Base-by-base conservation (phyloP, 257 asterid genomes). In the Solanum boliviense region DNA sequence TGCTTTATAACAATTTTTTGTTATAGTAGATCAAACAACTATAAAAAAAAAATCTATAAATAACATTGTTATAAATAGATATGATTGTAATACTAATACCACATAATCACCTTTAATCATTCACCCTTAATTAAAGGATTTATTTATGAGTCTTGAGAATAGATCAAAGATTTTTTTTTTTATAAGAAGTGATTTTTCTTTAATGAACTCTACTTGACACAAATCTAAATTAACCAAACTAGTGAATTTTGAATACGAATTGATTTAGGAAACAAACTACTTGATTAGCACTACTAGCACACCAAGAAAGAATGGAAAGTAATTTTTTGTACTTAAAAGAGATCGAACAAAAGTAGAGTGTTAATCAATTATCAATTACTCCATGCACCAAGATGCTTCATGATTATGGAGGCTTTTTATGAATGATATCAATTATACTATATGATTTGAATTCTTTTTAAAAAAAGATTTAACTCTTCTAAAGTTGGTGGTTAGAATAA, bases 201-300 rank as follows among this genome's bases (percentile, higher is more conserved):
- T 5, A 75, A 10, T 21, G 2, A 11, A n/a, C 6, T 11, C 0
- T 0, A 73, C 1, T 0, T 1, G 1, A 0, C 4, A 6, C 0
- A 13, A 74, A 38, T 74, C 2, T 11, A 21, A 32, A 2, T 32
- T 32, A 35, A 35, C 3, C 1, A 35, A 35, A 35, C 6, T 2
- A 6, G 0, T 36, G 1, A 23, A 4, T 23, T 3, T 75, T 0
- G 7, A 38, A 38, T 7, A 38, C 5, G 18, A 23, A 75, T 10
- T 21, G 0, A 5, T 67, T 67, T 72, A 2, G 6, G 0, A 72
- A 18, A 74, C 5, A 11, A 11, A 75, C 6, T 65, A 65, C 16
- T 36, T 34, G 18, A 72, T 32, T 74, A 36, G 20, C 9, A 35
- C 56, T 6, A 2, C 3, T 41, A 13, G 13, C 25, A 13, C 8